Evolutionary conservation across 2,329 filamentous ascomycete genomes (phyloP).

Genomic region (Trichoderma cornu-damae): DNA sequence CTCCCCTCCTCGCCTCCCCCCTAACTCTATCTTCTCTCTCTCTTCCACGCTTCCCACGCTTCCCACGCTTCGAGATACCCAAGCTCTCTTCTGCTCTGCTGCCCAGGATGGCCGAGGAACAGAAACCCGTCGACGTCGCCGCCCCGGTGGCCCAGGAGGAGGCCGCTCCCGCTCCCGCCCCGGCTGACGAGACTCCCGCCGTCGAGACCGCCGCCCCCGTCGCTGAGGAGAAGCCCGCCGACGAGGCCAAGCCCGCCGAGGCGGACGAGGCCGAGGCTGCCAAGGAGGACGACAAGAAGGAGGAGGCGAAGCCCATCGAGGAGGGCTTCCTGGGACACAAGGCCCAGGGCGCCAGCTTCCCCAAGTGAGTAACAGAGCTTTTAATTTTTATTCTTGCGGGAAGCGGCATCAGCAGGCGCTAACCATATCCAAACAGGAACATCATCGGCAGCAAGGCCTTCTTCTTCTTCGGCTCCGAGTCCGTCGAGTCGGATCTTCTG

Average conservation of each 20-base stretch:
- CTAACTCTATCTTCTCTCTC: too few relatives aligned
- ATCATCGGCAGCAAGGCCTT: constrained; percentile 88
- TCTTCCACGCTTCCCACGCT: too few relatives aligned
- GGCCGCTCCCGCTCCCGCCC: constrained; percentile 36
- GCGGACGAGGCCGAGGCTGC: constrained; percentile 40
- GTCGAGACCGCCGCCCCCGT: constrained; percentile 36
- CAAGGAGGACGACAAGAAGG: constrained; percentile 42
- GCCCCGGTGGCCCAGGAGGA: constrained; percentile 50
- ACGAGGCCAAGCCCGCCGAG: constrained; percentile 35
- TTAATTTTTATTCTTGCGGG: not conserved
- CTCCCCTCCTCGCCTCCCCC: too few relatives aligned
- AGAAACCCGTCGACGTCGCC: constrained; percentile 56
- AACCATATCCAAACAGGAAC: constrained; percentile 53
- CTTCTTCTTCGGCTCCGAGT: constrained; percentile 77
- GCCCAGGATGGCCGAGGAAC: constrained; percentile 65
- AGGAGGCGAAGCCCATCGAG: constrained; percentile 62
- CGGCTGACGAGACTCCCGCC: constrained; percentile 33
- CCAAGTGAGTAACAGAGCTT: constrained; percentile 65
- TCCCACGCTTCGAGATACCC: constrained; percentile 39
- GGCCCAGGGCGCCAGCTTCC: constrained; percentile 69
- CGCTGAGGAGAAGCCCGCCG: constrained; percentile 38
- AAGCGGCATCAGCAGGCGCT: not conserved
- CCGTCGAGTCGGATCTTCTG: constrained; percentile 69
- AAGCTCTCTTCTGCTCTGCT: constrained; percentile 38
- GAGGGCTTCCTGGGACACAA: constrained; percentile 89